Evolutionary conservation across 495 filamentous ascomycete genomes (phyloP).

Genomic region (Daldinia bambusicola): DNA sequence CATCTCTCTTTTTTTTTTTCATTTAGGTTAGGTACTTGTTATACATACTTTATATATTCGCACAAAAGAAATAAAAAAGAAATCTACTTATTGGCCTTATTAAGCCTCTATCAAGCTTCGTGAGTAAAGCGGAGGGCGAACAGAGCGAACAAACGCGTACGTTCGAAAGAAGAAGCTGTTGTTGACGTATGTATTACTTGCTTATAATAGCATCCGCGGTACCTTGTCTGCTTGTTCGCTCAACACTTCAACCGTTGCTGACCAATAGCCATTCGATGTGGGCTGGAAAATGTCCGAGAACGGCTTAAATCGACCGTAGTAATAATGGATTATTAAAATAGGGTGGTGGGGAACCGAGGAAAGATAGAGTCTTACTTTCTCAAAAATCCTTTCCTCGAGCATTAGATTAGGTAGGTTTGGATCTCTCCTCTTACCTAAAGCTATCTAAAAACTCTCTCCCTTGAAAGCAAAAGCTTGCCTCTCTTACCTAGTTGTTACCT

Average conservation of each 20-base stretch:
- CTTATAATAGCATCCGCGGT: conserved; percentile 1
- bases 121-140: background rate
- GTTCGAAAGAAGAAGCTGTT: background rate
- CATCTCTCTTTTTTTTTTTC: too few species aligned
- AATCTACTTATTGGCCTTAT: background rate
- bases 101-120: background rate
- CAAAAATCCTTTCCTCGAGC: conserved; percentile 5
- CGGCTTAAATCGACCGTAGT: conserved; percentile 7
- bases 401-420: conserved; percentile 25
- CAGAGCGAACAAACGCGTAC: background rate
- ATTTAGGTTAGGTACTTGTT: background rate
- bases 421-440: conserved; percentile 19
- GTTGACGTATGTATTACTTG: conserved; percentile 31
- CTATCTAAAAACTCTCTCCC: conserved; percentile 5
- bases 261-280: conserved; percentile 16
- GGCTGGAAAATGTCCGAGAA: conserved; percentile 16
- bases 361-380: conserved; percentile 29
- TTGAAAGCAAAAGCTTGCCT: conserved; percentile 29
- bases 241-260: background rate
- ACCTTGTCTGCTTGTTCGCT: conserved; percentile 9
- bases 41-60: too few species aligned
- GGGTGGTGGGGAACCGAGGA: conserved; percentile 13
- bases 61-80: background rate
- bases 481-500: conserved; percentile 9
- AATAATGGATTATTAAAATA: conserved; percentile 14